Percentiles rank a stretch among this genome's conserved stretches.
phyloP scores from a whole-genome alignment of 163 green algal genomes.

The Scenedesmus sp. region DNA sequence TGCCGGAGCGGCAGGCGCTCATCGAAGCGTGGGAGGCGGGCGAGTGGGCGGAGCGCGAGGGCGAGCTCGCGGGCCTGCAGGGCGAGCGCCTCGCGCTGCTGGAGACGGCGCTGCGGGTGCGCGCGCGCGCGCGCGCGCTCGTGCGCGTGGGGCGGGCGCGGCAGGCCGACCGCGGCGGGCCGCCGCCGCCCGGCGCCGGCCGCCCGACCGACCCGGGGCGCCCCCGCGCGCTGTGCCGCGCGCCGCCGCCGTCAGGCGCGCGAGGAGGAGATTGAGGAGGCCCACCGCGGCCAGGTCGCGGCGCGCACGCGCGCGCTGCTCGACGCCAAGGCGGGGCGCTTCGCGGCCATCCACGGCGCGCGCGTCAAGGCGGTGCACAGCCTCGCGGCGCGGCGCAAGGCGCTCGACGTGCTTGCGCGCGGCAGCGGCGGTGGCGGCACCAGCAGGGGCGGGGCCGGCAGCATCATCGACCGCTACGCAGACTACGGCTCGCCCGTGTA shows the following conservation, averaged over 20 bases:
- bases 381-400: constrained; percentile 44
- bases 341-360: constrained; percentile 58
- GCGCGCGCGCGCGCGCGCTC: no score
- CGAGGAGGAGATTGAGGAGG: constrained; percentile 72
- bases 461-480: constrained; percentile 73
- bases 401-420: neutral
- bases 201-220: no score
- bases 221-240: no score
- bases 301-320: constrained; percentile 55
- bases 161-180: no score
- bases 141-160: no score
- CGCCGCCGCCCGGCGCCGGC: no score
- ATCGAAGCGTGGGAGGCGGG: constrained; percentile 81
- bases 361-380: constrained; percentile 75
- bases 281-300: constrained; percentile 48
- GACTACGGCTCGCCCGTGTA: constrained; percentile 75
- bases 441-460: constrained; percentile 43
- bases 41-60: constrained; percentile 80
- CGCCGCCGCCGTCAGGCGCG: constrained; percentile 47
- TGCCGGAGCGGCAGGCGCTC: constrained; percentile 79
- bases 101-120: constrained; percentile 63
- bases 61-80: constrained; percentile 74
- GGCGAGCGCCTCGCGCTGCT: constrained; percentile 70
- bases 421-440: constrained; percentile 44
- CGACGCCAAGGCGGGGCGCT: constrained; percentile 46